These are phyloP conservation scores for Podospora appendiculata DNA, from an alignment of 495 filamentous ascomycete species.

Conservation along the genomic window DNA sequence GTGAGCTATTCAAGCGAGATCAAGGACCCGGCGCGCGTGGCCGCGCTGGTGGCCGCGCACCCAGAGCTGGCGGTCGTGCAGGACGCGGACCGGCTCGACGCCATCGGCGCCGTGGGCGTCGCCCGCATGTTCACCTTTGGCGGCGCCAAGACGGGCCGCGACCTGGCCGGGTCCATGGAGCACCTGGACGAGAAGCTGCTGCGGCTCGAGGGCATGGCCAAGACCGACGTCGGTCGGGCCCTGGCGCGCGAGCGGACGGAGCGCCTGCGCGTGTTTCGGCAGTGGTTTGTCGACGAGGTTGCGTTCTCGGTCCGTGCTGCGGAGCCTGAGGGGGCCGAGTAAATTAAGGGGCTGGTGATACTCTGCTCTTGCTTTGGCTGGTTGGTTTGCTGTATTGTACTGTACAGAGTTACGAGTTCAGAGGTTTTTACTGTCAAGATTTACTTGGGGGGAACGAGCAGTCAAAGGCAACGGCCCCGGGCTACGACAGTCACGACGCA, in stretches of 20 bases:
- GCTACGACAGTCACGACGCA: too few relatives aligned
- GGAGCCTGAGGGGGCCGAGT: background rate
- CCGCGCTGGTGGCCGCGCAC: slow-evolving; percentile 43
- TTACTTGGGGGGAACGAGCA: too few relatives aligned
- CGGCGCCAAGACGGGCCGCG: slow-evolving; percentile 47
- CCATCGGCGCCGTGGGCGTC: slow-evolving; percentile 78
- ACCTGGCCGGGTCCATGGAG: slow-evolving; percentile 55
- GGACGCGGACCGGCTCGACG: slow-evolving; percentile 85
- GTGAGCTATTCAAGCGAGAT: slow-evolving; percentile 75
- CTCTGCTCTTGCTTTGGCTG: too few relatives aligned
- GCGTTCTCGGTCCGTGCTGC: slow-evolving; percentile 5
- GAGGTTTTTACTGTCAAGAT: too few relatives aligned
- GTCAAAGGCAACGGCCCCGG: too few relatives aligned
- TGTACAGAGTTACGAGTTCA: too few relatives aligned
- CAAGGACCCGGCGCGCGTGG: slow-evolving; percentile 46
- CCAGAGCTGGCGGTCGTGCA: slow-evolving; percentile 80
- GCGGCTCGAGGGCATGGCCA: slow-evolving; percentile 71
- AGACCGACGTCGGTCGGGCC: slow-evolving; percentile 61
- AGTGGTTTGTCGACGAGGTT: slow-evolving; percentile 68
- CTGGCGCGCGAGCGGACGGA: slow-evolving; percentile 60
- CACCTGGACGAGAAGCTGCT: slow-evolving; percentile 79
- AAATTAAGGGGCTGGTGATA: too few relatives aligned
- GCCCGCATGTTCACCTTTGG: slow-evolving; percentile 71
- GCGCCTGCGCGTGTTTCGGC: slow-evolving; percentile 53
- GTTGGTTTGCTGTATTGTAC: too few relatives aligned